Evolutionary conservation across 75 land plant genomes (phyloP).

Genomic region (Selaginella moellendorffii): DNA sequence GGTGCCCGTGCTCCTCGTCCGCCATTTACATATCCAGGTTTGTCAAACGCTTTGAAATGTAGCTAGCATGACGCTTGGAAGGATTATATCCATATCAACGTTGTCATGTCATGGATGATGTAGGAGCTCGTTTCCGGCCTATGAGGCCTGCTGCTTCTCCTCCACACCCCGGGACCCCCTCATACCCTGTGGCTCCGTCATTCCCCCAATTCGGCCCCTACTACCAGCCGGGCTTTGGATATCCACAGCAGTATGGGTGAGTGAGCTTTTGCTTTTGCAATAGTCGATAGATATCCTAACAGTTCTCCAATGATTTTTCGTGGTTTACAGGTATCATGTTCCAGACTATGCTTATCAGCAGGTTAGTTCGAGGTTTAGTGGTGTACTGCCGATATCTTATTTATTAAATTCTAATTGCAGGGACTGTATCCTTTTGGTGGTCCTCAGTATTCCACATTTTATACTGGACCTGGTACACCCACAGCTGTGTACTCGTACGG

Average conservation of each 20-base stretch:
- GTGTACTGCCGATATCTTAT: too few species aligned
- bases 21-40: constrained; percentile 13
- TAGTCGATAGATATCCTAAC: too few species aligned
- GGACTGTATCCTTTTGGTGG: constrained; percentile 13
- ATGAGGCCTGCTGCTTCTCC: constrained; percentile 22
- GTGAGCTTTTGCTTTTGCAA: not conserved
- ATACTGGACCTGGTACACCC: constrained; percentile 3
- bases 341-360: constrained; percentile 12
- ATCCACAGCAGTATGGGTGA: constrained; percentile 11
- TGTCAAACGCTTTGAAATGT: not conserved
- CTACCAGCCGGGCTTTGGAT: constrained; percentile 5
- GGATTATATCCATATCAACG: not conserved
- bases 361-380: too few species aligned
- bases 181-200: constrained; percentile 17
- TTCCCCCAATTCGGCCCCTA: constrained; percentile 16
- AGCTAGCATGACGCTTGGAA: not conserved
- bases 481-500: not conserved
- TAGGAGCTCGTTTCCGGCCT: constrained; percentile 24
- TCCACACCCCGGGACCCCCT: constrained; percentile 28
- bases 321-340: not conserved
- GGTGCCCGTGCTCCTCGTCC: constrained; percentile 77
- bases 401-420: not conserved
- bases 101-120: constrained; percentile 5
- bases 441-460: constrained; percentile 4
- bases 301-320: not conserved